A percentile compares a stretch with the other conserved stretches of the same genome.
Conservation (phyloP, 192 early-diverging fungal genomes). For the Lobosporangium transversale region DNA sequence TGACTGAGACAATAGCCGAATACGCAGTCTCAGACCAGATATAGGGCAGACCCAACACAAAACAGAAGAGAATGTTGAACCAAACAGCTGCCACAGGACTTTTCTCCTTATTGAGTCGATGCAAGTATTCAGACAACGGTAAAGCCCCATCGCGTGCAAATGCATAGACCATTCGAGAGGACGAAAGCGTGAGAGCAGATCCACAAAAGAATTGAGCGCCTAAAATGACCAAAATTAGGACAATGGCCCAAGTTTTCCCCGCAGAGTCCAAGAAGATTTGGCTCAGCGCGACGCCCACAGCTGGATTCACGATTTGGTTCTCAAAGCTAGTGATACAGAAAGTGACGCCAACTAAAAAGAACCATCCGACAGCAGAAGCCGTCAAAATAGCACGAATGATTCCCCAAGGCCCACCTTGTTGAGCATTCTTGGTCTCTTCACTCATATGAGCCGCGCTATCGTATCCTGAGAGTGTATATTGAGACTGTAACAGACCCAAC, state of each 20-base stretch:
- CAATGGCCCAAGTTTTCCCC: slow-evolving; percentile 56
- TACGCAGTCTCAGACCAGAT: slow-evolving; percentile 61
- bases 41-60: slow-evolving; percentile 59
- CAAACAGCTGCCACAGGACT: slow-evolving; percentile 61
- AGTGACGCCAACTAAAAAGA: slow-evolving; percentile 57
- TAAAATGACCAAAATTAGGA: slow-evolving; percentile 58
- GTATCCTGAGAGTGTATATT: slow-evolving; percentile 68
- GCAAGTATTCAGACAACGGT: slow-evolving; percentile 57
- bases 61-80: slow-evolving; percentile 62
- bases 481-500: slow-evolving; percentile 61
- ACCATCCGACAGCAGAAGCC: slow-evolving; percentile 54
- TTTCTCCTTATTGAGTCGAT: slow-evolving; percentile 56
- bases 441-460: slow-evolving; percentile 58
- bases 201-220: slow-evolving; percentile 62
- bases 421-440: slow-evolving; percentile 64
- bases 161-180: slow-evolving; percentile 67
- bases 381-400: slow-evolving; percentile 55
- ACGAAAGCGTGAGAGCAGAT: slow-evolving; percentile 55
- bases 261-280: slow-evolving; percentile 61
- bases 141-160: slow-evolving; percentile 67
- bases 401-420: slow-evolving; percentile 59
- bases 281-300: slow-evolving; percentile 51
- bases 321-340: slow-evolving; percentile 57
- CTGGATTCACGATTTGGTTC: slow-evolving; percentile 51
- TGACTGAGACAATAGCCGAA: slow-evolving; percentile 64